Evolutionary conservation across 1,284 basidiomycete species (phyloP), one percentile per base, ranked within the genome.

Genomic region (Tilletia indica): DNA sequence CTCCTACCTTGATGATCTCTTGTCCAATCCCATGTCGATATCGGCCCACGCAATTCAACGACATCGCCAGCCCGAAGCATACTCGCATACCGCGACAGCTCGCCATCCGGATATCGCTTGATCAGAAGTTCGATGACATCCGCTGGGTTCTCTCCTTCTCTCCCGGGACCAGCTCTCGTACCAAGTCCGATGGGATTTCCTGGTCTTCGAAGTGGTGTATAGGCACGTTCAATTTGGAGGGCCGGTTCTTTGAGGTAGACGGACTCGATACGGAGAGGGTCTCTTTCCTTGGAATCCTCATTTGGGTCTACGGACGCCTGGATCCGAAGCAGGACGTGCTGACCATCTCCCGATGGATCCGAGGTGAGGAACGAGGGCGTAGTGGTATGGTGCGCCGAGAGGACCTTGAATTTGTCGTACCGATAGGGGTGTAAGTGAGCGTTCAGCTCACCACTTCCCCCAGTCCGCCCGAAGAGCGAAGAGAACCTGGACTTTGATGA

Each of bases 71-170:
- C 64, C 19, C 54, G 47, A 8, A 77, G 69, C 1, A 72, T 51
- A 51, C 76, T 74, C 11, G 78, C 70, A 72, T 74, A 78, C 45
- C 71, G 66, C 0, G 77, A 74, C 19, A 78, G 31, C 64, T 78
- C 78, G 11, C 78, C 78, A 39, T 80, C 78, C 2, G 74, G 56
- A 38, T 80, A 80, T 16, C 73, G 67, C 69, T 80, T 80, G 34
- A 78, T 77, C 4, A 78, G 34, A 25, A 78, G 51, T 34, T 76
- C 72, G 25, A 78, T 39, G 45, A 36, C n/a, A 12, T 42, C 61
- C 9, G 31, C 61, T 4, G 36, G 36, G 4, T 34, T 16, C 6
- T 34, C 14, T 34, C 36, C 19, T 16, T 34, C 61, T 19, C 21
- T 39, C 16, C 34, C 34, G 12, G 36, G 36, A 9, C 3, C 6